Evolutionary conservation across 2,329 filamentous ascomycete genomes (phyloP).

Genomic region (Phyllosticta citriasiana): DNA sequence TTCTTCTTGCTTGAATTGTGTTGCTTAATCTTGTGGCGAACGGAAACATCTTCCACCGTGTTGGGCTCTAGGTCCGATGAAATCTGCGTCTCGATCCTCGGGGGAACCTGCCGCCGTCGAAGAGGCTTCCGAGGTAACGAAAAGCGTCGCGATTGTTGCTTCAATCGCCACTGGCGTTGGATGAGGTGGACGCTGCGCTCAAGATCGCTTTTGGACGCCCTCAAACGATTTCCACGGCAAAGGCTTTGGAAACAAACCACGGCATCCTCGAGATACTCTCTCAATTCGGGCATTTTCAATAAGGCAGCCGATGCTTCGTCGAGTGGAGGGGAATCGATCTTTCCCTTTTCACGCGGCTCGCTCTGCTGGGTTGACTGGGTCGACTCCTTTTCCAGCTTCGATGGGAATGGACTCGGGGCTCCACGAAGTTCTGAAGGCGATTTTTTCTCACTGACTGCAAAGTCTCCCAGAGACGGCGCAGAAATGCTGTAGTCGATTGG

Average conservation of each 20-base stretch:
- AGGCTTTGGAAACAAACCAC: not conserved
- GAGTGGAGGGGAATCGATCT: not conserved
- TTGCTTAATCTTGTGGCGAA: constrained; percentile 1
- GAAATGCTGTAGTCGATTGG: not conserved
- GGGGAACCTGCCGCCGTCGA: not conserved
- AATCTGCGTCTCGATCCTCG: not conserved
- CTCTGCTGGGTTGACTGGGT: not conserved
- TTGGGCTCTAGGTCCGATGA: not conserved
- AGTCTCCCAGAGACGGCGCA: not conserved
- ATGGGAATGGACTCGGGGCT: not conserved
- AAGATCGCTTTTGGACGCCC: not conserved
- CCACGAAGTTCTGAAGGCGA: not conserved
- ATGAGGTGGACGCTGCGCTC: not conserved
- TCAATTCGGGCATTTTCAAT: not conserved
- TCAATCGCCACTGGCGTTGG: not conserved
- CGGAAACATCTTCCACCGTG: not conserved
- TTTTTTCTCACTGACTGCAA: not conserved
- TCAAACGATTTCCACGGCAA: not conserved
- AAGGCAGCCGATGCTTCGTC: not conserved
- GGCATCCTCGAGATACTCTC: not conserved
- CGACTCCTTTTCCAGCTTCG: not conserved
- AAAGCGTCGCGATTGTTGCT: not conserved
- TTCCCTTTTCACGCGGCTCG: not conserved
- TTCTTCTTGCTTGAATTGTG: constrained; percentile 10
- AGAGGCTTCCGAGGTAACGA: not conserved